Evolutionary conservation across 148 eudicot genomes (phyloP).

Genomic region (Persicaria maculosa): DNA sequence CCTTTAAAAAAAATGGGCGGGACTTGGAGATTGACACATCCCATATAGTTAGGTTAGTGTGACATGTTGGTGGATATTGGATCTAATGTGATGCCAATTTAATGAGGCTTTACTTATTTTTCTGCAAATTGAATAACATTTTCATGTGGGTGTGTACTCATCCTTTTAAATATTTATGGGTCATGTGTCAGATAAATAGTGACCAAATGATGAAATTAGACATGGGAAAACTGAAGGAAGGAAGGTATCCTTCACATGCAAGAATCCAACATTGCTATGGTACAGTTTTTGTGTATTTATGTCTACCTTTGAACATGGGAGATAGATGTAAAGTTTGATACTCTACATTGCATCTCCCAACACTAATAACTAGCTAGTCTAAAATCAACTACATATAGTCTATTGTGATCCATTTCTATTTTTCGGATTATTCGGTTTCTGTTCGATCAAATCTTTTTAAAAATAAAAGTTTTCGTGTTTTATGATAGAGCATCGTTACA

Average conservation of each 20-base stretch:
- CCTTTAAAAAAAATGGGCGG: no score
- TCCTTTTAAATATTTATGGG: neutral
- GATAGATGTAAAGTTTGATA: neutral
- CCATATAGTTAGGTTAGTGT: no score
- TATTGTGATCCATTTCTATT: neutral
- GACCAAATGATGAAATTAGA: neutral
- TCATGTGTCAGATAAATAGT: neutral
- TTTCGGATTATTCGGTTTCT: neutral
- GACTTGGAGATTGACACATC: no score
- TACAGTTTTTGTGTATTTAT: slow-evolving; percentile 1
- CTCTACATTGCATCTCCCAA: neutral
- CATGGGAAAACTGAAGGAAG: neutral
- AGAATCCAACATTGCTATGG: slow-evolving; percentile 6
- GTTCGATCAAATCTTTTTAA: neutral
- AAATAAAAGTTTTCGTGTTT: no score
- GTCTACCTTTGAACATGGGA: slow-evolving; percentile 6
- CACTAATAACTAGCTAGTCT: neutral
- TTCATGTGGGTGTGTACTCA: neutral
- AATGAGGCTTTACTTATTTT: no score
- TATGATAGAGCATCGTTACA: no score
- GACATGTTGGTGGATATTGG: no score
- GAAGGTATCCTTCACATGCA: neutral
- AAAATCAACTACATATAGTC: neutral
- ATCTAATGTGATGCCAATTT: no score
- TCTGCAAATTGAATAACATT: no score